A percentile compares a stretch with the other conserved stretches of the same genome.
phyloP scores from a whole-genome alignment of 169 alveolate species.

The Fabrea salina region DNA sequence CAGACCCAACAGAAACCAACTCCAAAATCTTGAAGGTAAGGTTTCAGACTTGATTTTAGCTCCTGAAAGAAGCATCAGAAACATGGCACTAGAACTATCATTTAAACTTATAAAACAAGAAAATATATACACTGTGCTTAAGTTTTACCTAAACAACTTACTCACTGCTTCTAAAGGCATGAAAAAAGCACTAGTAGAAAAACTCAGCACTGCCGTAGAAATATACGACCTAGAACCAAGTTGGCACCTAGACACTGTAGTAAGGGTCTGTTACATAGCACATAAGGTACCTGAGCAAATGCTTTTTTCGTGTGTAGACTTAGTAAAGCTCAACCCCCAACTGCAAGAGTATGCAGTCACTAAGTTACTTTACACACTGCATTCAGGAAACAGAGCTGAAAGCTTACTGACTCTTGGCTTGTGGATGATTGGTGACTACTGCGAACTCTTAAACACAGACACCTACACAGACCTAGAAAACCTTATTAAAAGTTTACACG shows the following conservation, averaged over 20 bases:
- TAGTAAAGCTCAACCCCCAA: background rate
- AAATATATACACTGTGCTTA: constrained; percentile 88
- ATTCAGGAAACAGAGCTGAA: constrained; percentile 71
- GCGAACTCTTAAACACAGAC: constrained; percentile 41
- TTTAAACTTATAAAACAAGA: constrained; percentile 89
- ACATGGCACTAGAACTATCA: constrained; percentile 95
- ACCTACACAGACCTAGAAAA: constrained; percentile 30
- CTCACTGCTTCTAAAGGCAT: constrained; percentile 86
- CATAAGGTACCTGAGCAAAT: constrained; percentile 76
- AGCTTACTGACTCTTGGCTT: constrained; percentile 86
- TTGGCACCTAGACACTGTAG: constrained; percentile 88
- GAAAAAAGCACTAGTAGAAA: constrained; percentile 84
- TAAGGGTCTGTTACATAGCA: constrained; percentile 87
- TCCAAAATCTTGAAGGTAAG: constrained; percentile 79
- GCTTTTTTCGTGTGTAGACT: constrained; percentile 42
- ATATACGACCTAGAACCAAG: constrained; percentile 75
- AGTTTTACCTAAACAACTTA: constrained; percentile 88
- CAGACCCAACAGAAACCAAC: constrained; percentile 82
- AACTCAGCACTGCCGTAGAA: constrained; percentile 80
- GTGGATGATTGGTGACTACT: constrained; percentile 82
- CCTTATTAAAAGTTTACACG: background rate
- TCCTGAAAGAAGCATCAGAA: constrained; percentile 92
- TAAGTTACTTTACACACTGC: background rate
- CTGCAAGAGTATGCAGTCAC: background rate
- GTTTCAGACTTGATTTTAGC: constrained; percentile 85